These are phyloP conservation scores for Aspergillus bridgeri DNA, from an alignment of 495 filamentous ascomycete species.

Conservation along the genomic window DNA sequence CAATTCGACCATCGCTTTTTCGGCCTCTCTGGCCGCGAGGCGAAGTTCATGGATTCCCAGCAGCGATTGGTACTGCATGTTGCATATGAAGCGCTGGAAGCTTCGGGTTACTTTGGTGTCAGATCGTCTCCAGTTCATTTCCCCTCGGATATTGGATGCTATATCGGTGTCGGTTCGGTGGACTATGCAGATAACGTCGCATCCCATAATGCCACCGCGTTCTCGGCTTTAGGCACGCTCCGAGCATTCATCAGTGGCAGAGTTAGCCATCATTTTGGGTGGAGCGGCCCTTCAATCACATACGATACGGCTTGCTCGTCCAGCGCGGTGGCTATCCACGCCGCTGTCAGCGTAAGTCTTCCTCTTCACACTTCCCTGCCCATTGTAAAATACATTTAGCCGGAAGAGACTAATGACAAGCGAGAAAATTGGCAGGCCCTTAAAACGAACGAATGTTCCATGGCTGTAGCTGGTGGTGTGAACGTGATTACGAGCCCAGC, in stretches of 20 bases:
- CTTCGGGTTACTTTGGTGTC: slow-evolving; percentile 29
- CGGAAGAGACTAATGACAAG: background rate
- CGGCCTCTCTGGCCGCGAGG: slow-evolving; percentile 37
- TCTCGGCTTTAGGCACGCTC: slow-evolving; percentile 28
- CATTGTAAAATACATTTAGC: no score
- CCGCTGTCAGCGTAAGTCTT: slow-evolving; percentile 16
- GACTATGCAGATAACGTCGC: slow-evolving; percentile 39
- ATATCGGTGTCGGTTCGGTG: slow-evolving; percentile 25
- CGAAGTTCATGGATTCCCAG: slow-evolving; percentile 46
- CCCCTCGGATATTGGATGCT: slow-evolving; percentile 24
- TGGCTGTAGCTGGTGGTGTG: slow-evolving; percentile 27
- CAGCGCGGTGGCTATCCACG: slow-evolving; percentile 25
- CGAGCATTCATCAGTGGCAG: slow-evolving; percentile 27
- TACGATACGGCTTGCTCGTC: slow-evolving; percentile 41
- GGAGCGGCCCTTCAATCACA: slow-evolving; percentile 34
- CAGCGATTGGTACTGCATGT: slow-evolving; percentile 44
- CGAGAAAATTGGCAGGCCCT: slow-evolving; percentile 11
- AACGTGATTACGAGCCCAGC: slow-evolving; percentile 31
- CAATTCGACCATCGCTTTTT: slow-evolving; percentile 49
- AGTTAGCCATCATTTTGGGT: slow-evolving; percentile 39
- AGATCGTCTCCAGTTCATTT: background rate
- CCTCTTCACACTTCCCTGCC: no score
- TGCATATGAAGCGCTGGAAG: slow-evolving; percentile 42
- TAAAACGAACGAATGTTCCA: slow-evolving; percentile 12
- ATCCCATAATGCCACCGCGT: slow-evolving; percentile 30